These are phyloP conservation scores for Oryza longistaminata DNA, from an alignment of 176 grass and related monocot genomes.

Conservation along the genomic window DNA sequence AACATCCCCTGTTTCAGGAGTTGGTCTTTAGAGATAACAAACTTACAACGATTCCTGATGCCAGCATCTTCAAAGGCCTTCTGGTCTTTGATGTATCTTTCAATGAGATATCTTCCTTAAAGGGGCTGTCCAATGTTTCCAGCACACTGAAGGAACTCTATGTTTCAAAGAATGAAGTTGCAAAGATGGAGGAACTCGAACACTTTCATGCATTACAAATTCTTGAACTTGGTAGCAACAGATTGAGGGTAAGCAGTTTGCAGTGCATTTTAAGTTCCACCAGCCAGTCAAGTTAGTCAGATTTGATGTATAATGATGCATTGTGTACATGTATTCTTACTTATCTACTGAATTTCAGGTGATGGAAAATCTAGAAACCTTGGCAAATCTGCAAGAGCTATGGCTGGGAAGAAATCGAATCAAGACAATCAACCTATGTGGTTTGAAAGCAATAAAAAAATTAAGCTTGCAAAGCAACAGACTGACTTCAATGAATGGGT, in stretches of 20 bases:
- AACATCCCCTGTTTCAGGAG: constrained; percentile 58
- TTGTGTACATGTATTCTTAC: neutral
- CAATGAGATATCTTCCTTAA: constrained; percentile 93
- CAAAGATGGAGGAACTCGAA: constrained; percentile 89
- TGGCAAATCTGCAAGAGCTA: constrained; percentile 80
- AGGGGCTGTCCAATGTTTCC: constrained; percentile 73
- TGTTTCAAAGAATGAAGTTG: constrained; percentile 93
- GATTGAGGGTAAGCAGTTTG: constrained; percentile 68
- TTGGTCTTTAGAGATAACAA: constrained; percentile 94
- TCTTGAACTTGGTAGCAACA: constrained; percentile 98
- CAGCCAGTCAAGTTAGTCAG: neutral
- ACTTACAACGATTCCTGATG: constrained; percentile 74
- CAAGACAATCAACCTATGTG: constrained; percentile 71
- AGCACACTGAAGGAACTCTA: constrained; percentile 82
- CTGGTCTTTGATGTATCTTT: constrained; percentile 96
- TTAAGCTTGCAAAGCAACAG: constrained; percentile 97
- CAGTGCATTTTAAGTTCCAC: too few species aligned
- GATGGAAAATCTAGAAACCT: constrained; percentile 85
- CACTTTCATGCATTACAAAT: constrained; percentile 74
- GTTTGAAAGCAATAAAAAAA: constrained; percentile 87
- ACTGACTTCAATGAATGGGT: constrained; percentile 71
- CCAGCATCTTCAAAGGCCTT: constrained; percentile 76
- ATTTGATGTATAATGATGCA: neutral
- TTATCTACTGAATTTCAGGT: constrained; percentile 51
- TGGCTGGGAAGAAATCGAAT: constrained; percentile 97